Percentiles rank a stretch among this genome's conserved stretches.
These are phyloP conservation scores for Trichophyton mentagrophytes DNA, from an alignment of 2,329 filamentous ascomycete genomes.

Conservation along the genomic window DNA sequence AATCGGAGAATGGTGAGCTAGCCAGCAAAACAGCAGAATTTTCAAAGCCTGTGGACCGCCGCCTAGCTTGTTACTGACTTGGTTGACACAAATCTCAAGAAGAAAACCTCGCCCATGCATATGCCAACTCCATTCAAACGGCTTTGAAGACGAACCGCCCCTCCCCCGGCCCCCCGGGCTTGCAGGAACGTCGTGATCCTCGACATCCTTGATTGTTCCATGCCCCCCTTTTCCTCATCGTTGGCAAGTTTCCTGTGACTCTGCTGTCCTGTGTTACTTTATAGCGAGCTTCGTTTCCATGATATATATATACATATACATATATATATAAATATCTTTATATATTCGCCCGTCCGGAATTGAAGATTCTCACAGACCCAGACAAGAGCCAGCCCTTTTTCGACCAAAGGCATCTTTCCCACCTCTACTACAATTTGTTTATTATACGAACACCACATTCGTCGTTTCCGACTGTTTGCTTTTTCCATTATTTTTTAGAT, in stretches of 20 bases:
- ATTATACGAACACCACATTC: not conserved
- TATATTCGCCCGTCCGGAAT: not conserved
- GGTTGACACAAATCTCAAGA: slow-evolving; percentile 24
- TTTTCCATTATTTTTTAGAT: not conserved
- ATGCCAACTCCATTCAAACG: slow-evolving; percentile 25
- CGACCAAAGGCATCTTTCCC: not conserved
- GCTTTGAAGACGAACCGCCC: slow-evolving; percentile 20
- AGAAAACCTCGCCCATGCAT: slow-evolving; percentile 26
- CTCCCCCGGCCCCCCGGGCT: slow-evolving; percentile 15
- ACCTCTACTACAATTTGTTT: not conserved
- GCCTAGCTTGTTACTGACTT: not conserved
- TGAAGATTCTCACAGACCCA: not conserved
- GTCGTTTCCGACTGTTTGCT: not conserved
- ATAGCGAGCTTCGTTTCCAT: slow-evolving; percentile 4
- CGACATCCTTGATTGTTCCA: slow-evolving; percentile 1
- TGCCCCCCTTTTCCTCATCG: slow-evolving; percentile 1
- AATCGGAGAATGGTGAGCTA: not conserved
- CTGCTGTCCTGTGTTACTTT: slow-evolving; percentile 3
- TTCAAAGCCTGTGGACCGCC: slow-evolving; percentile 1
- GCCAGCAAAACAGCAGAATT: not conserved
- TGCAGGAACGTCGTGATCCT: slow-evolving; percentile 9
- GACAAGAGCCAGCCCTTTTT: not conserved
- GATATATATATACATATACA: not conserved
- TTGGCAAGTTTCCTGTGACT: slow-evolving; percentile 1
- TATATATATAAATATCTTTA: not conserved